These are phyloP conservation scores for Golubevia sp. DNA, from an alignment of 1,284 basidiomycete species.

Conservation along the genomic window DNA sequence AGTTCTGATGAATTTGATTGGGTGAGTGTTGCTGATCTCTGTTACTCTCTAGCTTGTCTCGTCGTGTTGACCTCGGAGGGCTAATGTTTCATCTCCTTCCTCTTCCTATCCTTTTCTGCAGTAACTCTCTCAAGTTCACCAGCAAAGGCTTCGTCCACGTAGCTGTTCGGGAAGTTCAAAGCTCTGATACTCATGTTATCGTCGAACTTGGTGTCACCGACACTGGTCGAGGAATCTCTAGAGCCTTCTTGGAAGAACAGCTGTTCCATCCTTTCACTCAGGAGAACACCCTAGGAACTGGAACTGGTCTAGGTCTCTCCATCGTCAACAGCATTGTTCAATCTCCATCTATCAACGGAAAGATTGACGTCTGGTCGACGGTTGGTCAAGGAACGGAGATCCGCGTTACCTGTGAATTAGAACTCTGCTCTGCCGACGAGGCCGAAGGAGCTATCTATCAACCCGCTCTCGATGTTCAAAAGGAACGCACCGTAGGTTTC, in stretches of 20 bases:
- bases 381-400: conserved; percentile 93
- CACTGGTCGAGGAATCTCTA: conserved; percentile 74
- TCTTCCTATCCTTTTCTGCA: background rate
- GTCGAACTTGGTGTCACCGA: conserved; percentile 86
- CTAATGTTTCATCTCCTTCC: too few relatives aligned
- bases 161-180: conserved; percentile 74
- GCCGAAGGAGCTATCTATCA: conserved; percentile 49
- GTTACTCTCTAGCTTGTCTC: too few relatives aligned
- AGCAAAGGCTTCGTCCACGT: conserved; percentile 85
- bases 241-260: conserved; percentile 71
- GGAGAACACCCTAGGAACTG: conserved; percentile 81
- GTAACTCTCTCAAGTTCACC: conserved; percentile 90
- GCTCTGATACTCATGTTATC: conserved; percentile 69
- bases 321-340: conserved; percentile 92
- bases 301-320: conserved; percentile 92
- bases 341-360: conserved; percentile 83
- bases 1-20: conserved; percentile 92
- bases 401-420: conserved; percentile 81
- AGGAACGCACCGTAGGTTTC: conserved; percentile 70
- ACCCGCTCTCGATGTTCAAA: conserved; percentile 64
- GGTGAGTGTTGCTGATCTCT: conserved; percentile 44
- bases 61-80: too few relatives aligned
- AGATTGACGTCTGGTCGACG: conserved; percentile 80
- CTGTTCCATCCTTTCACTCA: conserved; percentile 97
- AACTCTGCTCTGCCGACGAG: conserved; percentile 62